A percentile compares a stretch with the other conserved stretches of the same genome.
phyloP scores from a whole-genome alignment of 768 basidiomycete genomes.

The Suillus placidus region DNA sequence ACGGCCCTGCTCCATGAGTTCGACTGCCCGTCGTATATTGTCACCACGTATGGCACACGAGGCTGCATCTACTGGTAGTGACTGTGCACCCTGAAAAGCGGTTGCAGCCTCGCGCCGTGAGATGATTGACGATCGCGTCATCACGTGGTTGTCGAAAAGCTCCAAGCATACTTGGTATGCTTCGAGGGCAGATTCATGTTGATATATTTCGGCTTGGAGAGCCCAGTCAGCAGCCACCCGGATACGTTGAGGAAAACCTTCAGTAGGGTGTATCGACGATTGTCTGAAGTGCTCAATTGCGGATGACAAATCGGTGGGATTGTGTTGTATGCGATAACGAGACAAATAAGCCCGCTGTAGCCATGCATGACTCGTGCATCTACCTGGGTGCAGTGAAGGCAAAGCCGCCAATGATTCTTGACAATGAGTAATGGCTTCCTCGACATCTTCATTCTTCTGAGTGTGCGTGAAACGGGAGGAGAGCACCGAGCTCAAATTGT shows the following conservation, averaged over 20 bases:
- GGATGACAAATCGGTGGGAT: not conserved
- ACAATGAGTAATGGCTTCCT: not conserved
- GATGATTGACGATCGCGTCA: not conserved
- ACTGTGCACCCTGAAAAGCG: not conserved
- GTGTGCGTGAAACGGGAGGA: not conserved
- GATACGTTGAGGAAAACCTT: not conserved
- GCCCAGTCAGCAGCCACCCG: no score
- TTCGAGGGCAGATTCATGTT: no score
- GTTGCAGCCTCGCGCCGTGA: not conserved
- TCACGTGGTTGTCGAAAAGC: no score
- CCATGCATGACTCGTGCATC: not conserved
- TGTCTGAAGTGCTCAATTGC: not conserved
- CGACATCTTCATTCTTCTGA: not conserved
- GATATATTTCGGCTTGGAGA: no score
- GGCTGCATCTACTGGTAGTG: slow-evolving; percentile 7
- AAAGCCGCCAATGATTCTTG: not conserved
- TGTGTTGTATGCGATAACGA: not conserved
- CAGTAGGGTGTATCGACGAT: not conserved
- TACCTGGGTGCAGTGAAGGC: not conserved
- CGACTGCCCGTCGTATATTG: slow-evolving; percentile 19
- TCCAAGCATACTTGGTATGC: no score
- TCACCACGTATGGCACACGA: slow-evolving; percentile 17
- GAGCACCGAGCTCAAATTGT: not conserved
- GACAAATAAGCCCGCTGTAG: not conserved
- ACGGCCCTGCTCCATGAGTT: slow-evolving; percentile 26